A percentile compares a stretch with the other conserved stretches of the same genome.
phyloP scores from a whole-genome alignment of 2,329 filamentous ascomycete genomes.

The Cladosporium austrohemisphaericum region DNA sequence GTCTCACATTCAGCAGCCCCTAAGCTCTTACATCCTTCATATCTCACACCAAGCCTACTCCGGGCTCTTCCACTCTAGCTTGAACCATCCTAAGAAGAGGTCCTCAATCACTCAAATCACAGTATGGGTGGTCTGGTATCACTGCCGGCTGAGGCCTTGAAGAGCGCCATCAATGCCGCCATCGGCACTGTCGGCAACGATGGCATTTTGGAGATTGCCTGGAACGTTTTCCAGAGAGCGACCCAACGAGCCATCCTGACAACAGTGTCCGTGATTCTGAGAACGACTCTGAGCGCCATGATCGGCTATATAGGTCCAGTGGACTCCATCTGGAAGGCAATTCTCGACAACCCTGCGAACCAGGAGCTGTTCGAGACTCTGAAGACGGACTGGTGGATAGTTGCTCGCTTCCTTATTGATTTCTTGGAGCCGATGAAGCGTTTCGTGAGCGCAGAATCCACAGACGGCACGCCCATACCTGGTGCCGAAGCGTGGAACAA shows the following conservation, averaged over 20 bases:
- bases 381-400: constrained; percentile 5
- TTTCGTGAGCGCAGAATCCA: constrained; percentile 5
- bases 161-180: background rate
- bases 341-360: constrained; percentile 8
- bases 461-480: constrained; percentile 1
- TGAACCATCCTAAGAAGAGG: no score
- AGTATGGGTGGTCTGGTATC: background rate
- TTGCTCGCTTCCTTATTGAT: constrained; percentile 4
- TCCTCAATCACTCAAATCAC: background rate
- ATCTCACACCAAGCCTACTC: no score
- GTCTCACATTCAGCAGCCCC: no score
- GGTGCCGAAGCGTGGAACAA: constrained; percentile 5
- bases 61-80: no score
- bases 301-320: constrained; percentile 8
- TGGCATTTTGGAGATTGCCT: constrained; percentile 4
- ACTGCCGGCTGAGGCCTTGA: background rate
- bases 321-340: constrained; percentile 7
- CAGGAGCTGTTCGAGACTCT: constrained; percentile 3
- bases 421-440: constrained; percentile 12
- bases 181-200: constrained; percentile 1
- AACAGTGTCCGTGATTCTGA: background rate
- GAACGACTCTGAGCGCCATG: constrained; percentile 5
- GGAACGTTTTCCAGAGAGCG: constrained; percentile 2
- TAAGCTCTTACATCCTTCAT: no score
- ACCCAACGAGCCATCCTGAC: constrained; percentile 9